A percentile compares a stretch with the other conserved stretches of the same genome.
Conservation (phyloP, 108 stramenopile species). For the Cylindrotheca fusiformis region DNA sequence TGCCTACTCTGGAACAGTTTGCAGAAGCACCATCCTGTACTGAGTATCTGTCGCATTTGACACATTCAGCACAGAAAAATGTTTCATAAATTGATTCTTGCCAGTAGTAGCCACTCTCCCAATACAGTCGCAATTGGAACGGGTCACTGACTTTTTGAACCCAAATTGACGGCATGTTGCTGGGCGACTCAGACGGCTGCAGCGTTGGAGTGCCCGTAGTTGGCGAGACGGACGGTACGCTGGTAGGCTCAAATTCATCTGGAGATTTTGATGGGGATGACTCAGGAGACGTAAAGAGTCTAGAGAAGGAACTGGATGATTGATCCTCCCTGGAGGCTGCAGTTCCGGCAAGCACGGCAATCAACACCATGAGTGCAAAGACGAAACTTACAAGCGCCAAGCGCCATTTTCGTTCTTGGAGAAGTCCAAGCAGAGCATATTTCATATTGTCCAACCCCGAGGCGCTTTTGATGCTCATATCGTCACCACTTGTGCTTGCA, state of each 20-base stretch:
- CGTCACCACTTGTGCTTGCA: no score
- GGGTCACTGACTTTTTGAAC: background rate
- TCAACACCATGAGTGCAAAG: background rate
- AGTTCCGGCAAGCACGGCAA: background rate
- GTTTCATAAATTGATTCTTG: background rate
- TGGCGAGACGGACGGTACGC: background rate
- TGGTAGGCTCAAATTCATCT: background rate
- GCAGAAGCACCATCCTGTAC: background rate
- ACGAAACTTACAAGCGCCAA: background rate
- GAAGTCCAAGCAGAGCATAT: background rate
- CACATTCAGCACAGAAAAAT: background rate
- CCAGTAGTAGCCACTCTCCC: background rate
- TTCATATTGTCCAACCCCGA: background rate
- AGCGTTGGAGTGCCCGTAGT: background rate
- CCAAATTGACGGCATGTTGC: background rate
- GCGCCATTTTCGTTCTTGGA: background rate
- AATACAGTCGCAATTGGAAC: background rate
- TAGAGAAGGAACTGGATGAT: background rate
- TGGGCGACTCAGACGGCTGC: background rate
- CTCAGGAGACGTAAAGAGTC: background rate
- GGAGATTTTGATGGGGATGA: no score
- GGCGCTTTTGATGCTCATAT: background rate
- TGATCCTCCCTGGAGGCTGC: background rate
- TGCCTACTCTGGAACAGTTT: background rate
- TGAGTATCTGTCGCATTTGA: background rate